Base-by-base conservation (phyloP, 352 stramenopile genomes). In the Phytophthora tentaculata region DNA sequence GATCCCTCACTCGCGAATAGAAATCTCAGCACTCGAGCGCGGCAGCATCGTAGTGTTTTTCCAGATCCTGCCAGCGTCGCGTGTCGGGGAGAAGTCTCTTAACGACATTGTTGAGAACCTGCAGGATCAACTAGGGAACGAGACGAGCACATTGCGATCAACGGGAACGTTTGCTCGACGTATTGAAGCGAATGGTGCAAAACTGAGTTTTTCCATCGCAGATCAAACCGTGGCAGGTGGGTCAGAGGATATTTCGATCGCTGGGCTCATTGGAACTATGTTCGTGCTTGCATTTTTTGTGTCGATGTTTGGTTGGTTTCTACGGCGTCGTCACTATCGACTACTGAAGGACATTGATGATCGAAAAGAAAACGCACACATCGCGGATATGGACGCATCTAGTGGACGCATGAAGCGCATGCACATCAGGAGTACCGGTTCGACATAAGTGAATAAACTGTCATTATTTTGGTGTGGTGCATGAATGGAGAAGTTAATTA, bases 11-110 rank as follows among this genome's bases (percentile, higher is more conserved):
- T 82, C 79, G 14, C 77, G 84, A 14, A 24, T 92, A 1, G 83
- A 91, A 63, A 69, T 92, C 48, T 80, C 73, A 13, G 75, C 73
- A 0, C 66, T 92, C 58, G 72, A 80, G 24, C 77, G 79, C 5
- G 83, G 83, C 24, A 90, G 81, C 55, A 88, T 92, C 52, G 68
- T 80, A 0, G 80, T 91, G 5, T 83, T 79, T 52, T 90, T 92
- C 55, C 79, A 90, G 54, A 82, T 92, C 41, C 50, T 92, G 7
- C 83, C 84, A 28, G 80, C 80, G 1, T 87, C 79, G 4, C 80
- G 79, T 20, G 80, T 81, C 6, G 76, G 80, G 10, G 84, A 90
- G 56, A 80, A 73, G 39, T 89, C 84, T 16, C 67, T 91, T 24
- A 90, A 89, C 45, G 81, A 86, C 47, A 84, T 93, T 37, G 80